phyloP scores from a whole-genome alignment of 1,284 basidiomycete genomes.

The Ceratobasidium sp. region DNA sequence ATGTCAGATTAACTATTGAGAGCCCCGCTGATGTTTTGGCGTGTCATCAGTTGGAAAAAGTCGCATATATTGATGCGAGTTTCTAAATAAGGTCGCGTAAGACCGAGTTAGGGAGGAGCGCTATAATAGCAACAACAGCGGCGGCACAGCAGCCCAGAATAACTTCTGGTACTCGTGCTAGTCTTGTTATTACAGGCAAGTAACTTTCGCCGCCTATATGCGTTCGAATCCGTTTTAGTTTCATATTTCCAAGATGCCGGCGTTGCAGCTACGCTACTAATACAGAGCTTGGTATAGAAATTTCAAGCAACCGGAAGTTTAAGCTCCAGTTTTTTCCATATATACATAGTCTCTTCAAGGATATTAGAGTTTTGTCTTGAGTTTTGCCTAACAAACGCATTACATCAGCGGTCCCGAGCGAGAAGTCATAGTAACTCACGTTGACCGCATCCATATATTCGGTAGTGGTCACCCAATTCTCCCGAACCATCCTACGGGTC shows the following conservation, averaged over 20 bases:
- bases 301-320: neutral
- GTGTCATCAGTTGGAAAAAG: too few relatives aligned
- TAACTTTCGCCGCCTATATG: neutral
- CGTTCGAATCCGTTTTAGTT: neutral
- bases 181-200: too few relatives aligned
- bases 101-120: neutral
- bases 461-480: constrained; percentile 93
- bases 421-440: constrained; percentile 57
- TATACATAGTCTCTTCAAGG: neutral
- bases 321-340: neutral
- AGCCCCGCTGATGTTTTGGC: too few relatives aligned
- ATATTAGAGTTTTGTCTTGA: constrained; percentile 24
- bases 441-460: constrained; percentile 92
- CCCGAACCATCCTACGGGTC: constrained; percentile 74
- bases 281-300: neutral
- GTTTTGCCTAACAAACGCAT: constrained; percentile 9
- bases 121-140: neutral
- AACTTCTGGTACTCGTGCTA: too few relatives aligned
- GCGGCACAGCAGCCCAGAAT: too few relatives aligned
- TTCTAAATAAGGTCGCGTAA: neutral
- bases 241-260: neutral
- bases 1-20: too few relatives aligned
- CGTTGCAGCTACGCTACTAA: neutral
- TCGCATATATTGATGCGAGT: neutral
- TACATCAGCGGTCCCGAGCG: neutral